Evolutionary conservation across 139 green algal genomes (phyloP).

Genomic region (Ettlia oleoabundans): DNA sequence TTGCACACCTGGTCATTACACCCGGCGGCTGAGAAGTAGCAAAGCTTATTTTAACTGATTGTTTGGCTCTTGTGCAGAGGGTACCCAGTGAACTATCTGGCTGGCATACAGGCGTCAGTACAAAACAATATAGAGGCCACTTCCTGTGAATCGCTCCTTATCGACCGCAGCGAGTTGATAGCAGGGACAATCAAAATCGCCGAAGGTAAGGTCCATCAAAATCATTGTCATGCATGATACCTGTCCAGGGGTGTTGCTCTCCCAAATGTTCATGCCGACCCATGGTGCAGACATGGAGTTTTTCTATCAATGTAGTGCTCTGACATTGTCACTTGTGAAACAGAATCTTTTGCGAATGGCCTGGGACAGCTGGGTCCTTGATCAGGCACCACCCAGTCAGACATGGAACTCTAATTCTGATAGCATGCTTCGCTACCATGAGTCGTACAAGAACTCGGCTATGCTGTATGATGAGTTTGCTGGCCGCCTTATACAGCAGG

Average conservation of each 20-base stretch:
- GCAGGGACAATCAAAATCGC: neutral
- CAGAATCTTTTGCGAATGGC: neutral
- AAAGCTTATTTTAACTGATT: neutral
- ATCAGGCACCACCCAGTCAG: neutral
- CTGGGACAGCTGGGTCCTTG: neutral
- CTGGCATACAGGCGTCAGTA: neutral
- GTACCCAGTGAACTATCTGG: slow-evolving; percentile 9
- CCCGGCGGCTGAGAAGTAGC: neutral
- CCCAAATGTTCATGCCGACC: no score
- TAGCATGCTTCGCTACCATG: slow-evolving; percentile 5
- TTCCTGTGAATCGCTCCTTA: neutral
- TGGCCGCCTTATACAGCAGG: neutral
- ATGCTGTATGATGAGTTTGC: neutral
- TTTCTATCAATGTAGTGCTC: slow-evolving; percentile 5
- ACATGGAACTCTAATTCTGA: neutral
- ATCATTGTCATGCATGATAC: neutral
- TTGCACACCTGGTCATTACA: no score
- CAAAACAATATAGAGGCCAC: neutral
- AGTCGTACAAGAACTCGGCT: neutral
- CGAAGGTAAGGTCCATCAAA: neutral
- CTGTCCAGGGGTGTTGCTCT: no score
- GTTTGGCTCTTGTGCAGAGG: neutral
- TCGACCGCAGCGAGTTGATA: neutral
- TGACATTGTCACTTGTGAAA: neutral
- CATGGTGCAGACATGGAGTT: slow-evolving; percentile 5